phyloP scores from a whole-genome alignment of 257 asterid genomes.

The Solanum acaule region DNA sequence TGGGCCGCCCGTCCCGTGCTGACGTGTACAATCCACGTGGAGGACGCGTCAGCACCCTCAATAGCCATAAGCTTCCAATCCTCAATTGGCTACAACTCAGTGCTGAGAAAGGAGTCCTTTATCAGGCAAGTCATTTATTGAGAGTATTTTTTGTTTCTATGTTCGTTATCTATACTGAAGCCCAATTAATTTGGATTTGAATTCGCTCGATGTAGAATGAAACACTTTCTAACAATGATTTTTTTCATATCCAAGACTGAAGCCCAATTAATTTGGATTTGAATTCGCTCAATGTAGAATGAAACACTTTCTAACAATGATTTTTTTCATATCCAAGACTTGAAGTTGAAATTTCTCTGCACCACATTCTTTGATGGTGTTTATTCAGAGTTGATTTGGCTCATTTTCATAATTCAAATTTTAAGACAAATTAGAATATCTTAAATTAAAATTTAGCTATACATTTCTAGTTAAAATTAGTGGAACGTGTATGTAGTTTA shows the following conservation, averaged over 20 bases:
- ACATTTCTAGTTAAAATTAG: not conserved
- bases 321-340: not conserved
- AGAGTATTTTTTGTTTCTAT: accelerated
- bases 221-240: not conserved
- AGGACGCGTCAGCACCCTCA: slow-evolving; percentile 44
- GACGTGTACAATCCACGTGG: slow-evolving; percentile 50
- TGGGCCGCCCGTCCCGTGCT: slow-evolving; percentile 27
- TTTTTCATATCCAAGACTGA: not conserved
- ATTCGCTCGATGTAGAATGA: too few species aligned
- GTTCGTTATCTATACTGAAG: accelerated
- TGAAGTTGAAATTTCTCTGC: not conserved
- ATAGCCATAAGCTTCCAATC: slow-evolving; percentile 45
- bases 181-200: accelerated
- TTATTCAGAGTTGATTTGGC: not conserved
- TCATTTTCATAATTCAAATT: too few species aligned
- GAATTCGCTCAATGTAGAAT: too few species aligned
- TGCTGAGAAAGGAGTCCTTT: slow-evolving; percentile 46
- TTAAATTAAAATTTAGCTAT: not conserved
- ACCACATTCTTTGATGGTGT: not conserved
- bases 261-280: accelerated
- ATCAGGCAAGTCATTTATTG: slow-evolving; percentile 25
- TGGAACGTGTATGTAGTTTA: not conserved
- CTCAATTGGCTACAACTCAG: slow-evolving; percentile 40
- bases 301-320: not conserved
- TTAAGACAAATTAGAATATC: too few species aligned